Conservation (phyloP, 1,139 yeast species). For the Pichia norvegensis region DNA sequence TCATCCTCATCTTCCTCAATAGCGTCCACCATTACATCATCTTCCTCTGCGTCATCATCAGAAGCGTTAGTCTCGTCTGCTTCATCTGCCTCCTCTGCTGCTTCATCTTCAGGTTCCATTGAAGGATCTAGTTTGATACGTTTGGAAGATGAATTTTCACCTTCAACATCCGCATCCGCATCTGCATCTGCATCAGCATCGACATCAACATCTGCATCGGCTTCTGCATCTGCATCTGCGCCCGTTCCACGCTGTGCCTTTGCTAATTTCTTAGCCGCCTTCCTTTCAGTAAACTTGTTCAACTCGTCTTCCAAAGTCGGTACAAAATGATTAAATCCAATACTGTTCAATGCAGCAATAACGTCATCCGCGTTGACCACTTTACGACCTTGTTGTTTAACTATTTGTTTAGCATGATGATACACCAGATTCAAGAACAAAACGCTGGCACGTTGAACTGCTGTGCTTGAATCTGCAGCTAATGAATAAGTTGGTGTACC, state of each 20-base stretch:
- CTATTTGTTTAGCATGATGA: constrained; percentile 51
- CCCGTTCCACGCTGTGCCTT: constrained; percentile 21
- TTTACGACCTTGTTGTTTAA: constrained; percentile 48
- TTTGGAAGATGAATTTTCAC: constrained; percentile 5
- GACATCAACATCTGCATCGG: constrained; percentile 18
- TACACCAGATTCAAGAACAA: constrained; percentile 63
- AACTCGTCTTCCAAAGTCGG: constrained; percentile 47
- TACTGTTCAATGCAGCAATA: constrained; percentile 46
- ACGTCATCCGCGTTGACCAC: constrained; percentile 63
- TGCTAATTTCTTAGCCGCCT: constrained; percentile 35
- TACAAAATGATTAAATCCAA: constrained; percentile 48
- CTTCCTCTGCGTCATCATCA: constrained; percentile 17
- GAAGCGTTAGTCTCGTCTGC: constrained; percentile 18
- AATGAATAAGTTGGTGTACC: constrained; percentile 26
- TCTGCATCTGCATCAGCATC: constrained; percentile 5
- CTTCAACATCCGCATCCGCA: constrained; percentile 12
- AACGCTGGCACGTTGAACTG: constrained; percentile 64
- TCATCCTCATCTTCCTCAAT: constrained; percentile 18
- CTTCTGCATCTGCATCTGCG: constrained; percentile 25
- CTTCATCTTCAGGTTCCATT: background rate
- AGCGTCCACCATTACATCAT: constrained; percentile 16
- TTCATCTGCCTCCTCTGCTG: constrained; percentile 14
- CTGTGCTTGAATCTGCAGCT: constrained; percentile 60
- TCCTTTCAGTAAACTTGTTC: constrained; percentile 36
- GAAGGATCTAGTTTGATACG: background rate